phyloP scores from a whole-genome alignment of 305 asterid genomes.

The Rubia tinctorum region DNA sequence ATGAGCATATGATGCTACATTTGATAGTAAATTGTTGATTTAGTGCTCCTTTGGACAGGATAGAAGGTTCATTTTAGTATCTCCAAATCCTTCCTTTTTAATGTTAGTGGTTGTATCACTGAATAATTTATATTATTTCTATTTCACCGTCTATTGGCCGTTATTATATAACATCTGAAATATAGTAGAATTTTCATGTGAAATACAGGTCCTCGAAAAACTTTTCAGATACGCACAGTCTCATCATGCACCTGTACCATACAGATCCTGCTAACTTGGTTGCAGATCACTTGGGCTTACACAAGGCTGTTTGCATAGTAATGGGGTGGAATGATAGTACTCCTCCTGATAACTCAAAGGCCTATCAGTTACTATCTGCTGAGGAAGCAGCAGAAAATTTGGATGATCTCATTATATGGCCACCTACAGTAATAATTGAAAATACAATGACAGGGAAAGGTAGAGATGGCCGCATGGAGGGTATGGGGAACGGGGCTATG shows the following conservation, averaged over 20 bases:
- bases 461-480: conserved; percentile 91
- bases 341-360: conserved; percentile 81
- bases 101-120: conserved; percentile 1
- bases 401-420: conserved; percentile 93
- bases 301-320: conserved; percentile 85
- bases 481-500: conserved; percentile 96
- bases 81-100: background rate
- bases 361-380: conserved; percentile 73
- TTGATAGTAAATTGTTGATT: background rate
- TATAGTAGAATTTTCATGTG: conserved; percentile 51
- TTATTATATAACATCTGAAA: conserved; percentile 39
- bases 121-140: background rate
- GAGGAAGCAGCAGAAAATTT: conserved; percentile 68
- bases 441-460: conserved; percentile 84
- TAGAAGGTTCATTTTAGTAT: background rate
- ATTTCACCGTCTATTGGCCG: background rate
- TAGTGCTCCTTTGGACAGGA: background rate
- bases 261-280: conserved; percentile 53
- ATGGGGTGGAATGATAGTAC: conserved; percentile 90
- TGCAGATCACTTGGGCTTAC: conserved; percentile 92
- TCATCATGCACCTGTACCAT: conserved; percentile 84
- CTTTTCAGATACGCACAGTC: conserved; percentile 77
- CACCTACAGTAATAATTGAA: conserved; percentile 87
- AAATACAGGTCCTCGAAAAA: conserved; percentile 85
- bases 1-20: background rate